These are phyloP conservation scores for Auriscalpium vulgare DNA, from an alignment of 768 basidiomycete genomes.

Conservation along the genomic window DNA sequence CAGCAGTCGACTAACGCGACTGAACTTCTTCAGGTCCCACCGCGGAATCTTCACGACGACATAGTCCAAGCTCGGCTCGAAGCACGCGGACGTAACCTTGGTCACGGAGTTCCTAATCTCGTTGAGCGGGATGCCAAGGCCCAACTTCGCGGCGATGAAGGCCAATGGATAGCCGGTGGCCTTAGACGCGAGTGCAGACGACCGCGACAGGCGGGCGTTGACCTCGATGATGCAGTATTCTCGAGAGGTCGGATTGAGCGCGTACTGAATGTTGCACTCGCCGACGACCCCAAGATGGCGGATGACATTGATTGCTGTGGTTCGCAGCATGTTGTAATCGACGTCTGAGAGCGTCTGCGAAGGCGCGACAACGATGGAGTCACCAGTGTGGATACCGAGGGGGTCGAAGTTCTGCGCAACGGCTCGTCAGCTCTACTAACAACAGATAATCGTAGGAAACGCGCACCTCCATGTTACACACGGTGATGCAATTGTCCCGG, in stretches of 20 bases:
- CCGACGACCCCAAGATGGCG: conserved; percentile 97
- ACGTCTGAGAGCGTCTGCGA: conserved; percentile 97
- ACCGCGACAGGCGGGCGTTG: conserved; percentile 96
- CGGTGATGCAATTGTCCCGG: conserved; percentile 96
- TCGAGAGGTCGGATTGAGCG: conserved; percentile 87
- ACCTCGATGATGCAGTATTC: conserved; percentile 99
- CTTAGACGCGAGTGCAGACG: conserved; percentile 95
- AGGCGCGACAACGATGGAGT: conserved; percentile 96
- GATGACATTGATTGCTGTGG: conserved; percentile 96
- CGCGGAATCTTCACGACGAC: conserved; percentile 97
- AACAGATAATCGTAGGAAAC: conserved; percentile 1
- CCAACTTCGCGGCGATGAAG: conserved; percentile 97
- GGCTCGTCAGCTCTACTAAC: background rate
- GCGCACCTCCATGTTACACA: conserved; percentile 99
- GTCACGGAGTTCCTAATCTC: conserved; percentile 98
- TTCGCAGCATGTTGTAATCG: conserved; percentile 99
- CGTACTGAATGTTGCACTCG: conserved; percentile 99
- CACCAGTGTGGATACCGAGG: conserved; percentile 95
- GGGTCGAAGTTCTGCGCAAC: conserved; percentile 89
- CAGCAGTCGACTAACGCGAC: conserved; percentile 79
- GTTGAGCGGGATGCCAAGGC: conserved; percentile 93
- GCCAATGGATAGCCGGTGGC: conserved; percentile 98
- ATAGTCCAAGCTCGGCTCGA: conserved; percentile 97
- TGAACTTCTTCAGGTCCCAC: conserved; percentile 99
- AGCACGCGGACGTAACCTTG: conserved; percentile 93